Conservation (phyloP, 1,284 basidiomycete species). For the Tremellales sp. region DNA sequence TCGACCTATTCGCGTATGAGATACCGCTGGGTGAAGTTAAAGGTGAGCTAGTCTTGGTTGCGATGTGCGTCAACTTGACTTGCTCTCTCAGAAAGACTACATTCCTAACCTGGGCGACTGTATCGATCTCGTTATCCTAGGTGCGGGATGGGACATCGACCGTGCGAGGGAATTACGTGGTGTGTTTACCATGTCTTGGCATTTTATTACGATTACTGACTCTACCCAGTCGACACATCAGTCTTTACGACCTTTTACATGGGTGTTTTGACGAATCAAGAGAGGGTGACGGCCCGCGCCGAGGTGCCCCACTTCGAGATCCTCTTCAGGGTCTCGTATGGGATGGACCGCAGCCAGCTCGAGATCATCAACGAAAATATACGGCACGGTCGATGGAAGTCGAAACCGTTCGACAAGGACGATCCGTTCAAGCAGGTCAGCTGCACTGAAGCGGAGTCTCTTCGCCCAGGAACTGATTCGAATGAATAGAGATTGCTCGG, state of each 20-base stretch:
- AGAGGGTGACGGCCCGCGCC: conserved; percentile 13
- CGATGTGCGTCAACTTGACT: not conserved
- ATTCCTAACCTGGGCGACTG: conserved; percentile 77
- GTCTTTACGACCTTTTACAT: conserved; percentile 76
- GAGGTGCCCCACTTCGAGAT: conserved; percentile 60
- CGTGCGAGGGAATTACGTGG: conserved; percentile 70
- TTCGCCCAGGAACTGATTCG: not conserved
- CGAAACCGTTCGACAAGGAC: conserved; percentile 33
- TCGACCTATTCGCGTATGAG: conserved; percentile 62
- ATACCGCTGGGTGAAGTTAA: conserved; percentile 73
- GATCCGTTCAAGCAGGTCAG: conserved; percentile 37
- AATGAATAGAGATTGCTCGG: conserved; percentile 27
- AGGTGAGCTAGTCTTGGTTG: conserved; percentile 25
- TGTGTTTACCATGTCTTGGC: conserved; percentile 36
- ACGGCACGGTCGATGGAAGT: conserved; percentile 48
- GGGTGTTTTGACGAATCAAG: conserved; percentile 49
- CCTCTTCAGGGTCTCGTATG: conserved; percentile 71
- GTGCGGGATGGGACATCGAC: conserved; percentile 71
- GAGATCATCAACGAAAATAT: conserved; percentile 67
- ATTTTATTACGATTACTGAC: not conserved
- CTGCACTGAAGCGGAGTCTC: not conserved
- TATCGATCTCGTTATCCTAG: conserved; percentile 70
- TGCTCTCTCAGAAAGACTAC: conserved; percentile 65
- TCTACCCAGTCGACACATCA: conserved; percentile 59
- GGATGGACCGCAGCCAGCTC: conserved; percentile 60